These are phyloP conservation scores for Sicyos baderoa DNA, from an alignment of 306 rosid genomes.

Conservation along the genomic window DNA sequence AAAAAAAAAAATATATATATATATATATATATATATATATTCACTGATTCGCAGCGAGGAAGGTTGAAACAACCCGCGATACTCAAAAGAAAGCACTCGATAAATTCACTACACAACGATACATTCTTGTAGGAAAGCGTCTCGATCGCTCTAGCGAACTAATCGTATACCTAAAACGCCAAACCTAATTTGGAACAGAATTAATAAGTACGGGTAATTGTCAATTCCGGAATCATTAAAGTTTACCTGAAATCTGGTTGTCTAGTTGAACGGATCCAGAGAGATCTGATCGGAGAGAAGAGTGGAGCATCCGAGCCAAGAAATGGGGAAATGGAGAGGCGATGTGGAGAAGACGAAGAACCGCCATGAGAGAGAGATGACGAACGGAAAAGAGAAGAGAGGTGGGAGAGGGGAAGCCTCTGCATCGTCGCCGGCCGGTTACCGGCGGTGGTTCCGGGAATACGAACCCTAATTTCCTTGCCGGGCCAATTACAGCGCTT, in stretches of 20 bases:
- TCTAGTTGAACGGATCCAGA: slow-evolving; percentile 9
- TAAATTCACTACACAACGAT: background rate
- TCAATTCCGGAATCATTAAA: background rate
- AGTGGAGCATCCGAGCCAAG: background rate
- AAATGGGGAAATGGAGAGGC: slow-evolving; percentile 11
- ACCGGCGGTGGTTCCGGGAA: background rate
- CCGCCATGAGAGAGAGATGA: background rate
- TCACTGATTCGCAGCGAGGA: background rate
- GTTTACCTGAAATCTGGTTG: background rate
- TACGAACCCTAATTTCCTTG: background rate
- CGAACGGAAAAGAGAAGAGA: background rate
- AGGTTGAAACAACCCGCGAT: slow-evolving; percentile 20
- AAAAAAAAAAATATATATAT: too few species aligned
- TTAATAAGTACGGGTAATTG: background rate
- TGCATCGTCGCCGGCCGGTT: background rate
- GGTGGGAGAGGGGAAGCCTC: background rate
- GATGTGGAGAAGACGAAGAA: background rate
- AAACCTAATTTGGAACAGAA: background rate
- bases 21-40: too few species aligned
- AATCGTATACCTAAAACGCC: background rate
- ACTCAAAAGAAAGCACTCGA: background rate
- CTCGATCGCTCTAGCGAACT: background rate
- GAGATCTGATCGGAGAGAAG: background rate
- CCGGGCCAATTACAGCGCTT: background rate
- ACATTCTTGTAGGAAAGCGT: background rate